phyloP scores from a whole-genome alignment of 1,284 basidiomycete genomes.

The Wolfiporia cocos region DNA sequence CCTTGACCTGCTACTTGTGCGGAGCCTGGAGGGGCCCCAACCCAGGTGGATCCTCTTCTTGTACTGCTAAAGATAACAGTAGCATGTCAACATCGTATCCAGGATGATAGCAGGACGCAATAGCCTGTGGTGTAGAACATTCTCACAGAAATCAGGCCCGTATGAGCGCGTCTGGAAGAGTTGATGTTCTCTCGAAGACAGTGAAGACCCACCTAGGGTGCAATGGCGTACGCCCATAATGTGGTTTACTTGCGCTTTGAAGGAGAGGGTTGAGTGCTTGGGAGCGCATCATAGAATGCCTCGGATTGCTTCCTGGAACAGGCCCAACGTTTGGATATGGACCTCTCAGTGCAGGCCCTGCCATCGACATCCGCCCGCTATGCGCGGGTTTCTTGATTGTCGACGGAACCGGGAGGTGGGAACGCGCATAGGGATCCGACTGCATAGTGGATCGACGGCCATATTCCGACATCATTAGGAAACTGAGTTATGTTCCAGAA shows the following conservation, averaged over 20 bases:
- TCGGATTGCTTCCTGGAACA: conserved; percentile 42
- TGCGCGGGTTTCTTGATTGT: conserved; percentile 58
- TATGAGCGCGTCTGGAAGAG: no score
- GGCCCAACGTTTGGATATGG: conserved; percentile 40
- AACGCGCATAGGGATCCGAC: conserved; percentile 41
- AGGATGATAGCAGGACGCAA: no score
- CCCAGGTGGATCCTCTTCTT: conserved; percentile 66
- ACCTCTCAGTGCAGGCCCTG: conserved; percentile 56
- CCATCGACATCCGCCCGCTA: conserved; percentile 57
- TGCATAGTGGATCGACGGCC: conserved; percentile 56
- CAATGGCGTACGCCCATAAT: conserved; percentile 70
- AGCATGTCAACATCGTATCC: no score
- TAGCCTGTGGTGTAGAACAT: background rate
- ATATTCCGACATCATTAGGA: conserved; percentile 35
- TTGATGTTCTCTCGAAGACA: background rate
- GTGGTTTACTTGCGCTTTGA: conserved; percentile 62
- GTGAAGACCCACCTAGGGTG: conserved; percentile 63
- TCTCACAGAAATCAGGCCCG: no score
- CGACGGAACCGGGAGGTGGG: conserved; percentile 41
- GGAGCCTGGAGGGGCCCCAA: conserved; percentile 37
- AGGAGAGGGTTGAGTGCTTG: conserved; percentile 62
- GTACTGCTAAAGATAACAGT: conserved; percentile 32
- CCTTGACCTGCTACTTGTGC: conserved; percentile 44
- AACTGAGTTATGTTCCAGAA: no score
- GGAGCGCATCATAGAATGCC: conserved; percentile 61